Evolutionary conservation across 1,284 basidiomycete species (phyloP), one percentile per base, ranked within the genome.

Genomic region (Mycosarcoma maydis): DNA sequence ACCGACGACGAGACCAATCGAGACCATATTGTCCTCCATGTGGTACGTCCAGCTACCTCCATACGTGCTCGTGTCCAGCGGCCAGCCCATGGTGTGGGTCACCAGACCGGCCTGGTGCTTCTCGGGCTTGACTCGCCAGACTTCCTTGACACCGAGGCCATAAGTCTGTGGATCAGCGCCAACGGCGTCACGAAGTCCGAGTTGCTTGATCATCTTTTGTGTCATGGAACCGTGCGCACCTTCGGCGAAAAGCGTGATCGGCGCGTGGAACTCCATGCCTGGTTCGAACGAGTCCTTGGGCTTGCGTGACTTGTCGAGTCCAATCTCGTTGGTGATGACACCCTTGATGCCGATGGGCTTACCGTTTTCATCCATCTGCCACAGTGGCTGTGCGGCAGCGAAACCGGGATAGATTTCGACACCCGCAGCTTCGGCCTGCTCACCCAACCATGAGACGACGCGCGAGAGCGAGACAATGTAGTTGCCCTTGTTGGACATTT

Each of bases 371-470:
- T 85, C 86, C 17, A 88, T 89, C 51, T 88, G 86, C 78, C 91
- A 90, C 2, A 97, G 85, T 9, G 96, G 83, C 45, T 89, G 87
- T 0, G 95, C 90, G 24, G 91, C 95, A 0, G 94, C 93, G 76
- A 98, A 98, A 19, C 96, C 95, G 2, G 96, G 92, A 82, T 98
- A 98, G 44, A 98, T 90, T 83, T 98, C 95, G 27, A 97, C 93
- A 27, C 94, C 95, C 51, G 92, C 86, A 44, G 90, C 90, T 76
- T 94, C 92, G 0, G 95, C 96, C 55, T 97, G 88, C 72, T 87
- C 85, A 6, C 89, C 92, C 1, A 98, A 87, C 95, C 95, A 98
- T 2, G 91, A 87, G 0, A 92, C 90, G 64, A 98, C 88, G 29
- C 88, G 89, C 2, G 92, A 94, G 27, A 98, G 87, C 4, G 92